Base-by-base conservation (phyloP, 225 moss, liverwort and hornwort species). In the Antitrichia curtipendula region DNA sequence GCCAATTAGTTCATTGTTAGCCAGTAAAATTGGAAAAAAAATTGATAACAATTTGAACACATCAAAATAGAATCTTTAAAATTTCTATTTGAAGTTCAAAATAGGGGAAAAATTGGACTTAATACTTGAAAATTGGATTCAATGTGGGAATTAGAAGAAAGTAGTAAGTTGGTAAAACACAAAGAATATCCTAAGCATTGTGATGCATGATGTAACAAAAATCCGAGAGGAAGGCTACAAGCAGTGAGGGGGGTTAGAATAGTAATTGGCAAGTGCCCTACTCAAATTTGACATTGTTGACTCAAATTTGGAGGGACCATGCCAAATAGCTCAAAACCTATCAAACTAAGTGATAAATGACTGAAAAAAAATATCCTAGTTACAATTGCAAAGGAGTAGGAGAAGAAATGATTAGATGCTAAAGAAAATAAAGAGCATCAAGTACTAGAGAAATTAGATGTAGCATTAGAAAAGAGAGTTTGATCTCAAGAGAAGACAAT, bases 381-480 rank as follows among this genome's bases (percentile, higher is more conserved):
- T 1, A 36, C 15, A 22, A 53, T 0, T 52, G 0, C 20, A 14
- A 53, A 53, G 1, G 4, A n/a, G 2, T 0, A 0, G 2, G 1
- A 47, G 12, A 12, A 0, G 2, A 32, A 50, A 74, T 20, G 5
- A 50, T 2, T 2, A 20, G 18, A 32, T 32, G 49, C 7, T 12
- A 32, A 74, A 34, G 34, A 50, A 1, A 10, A 74, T 2, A 8
- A 32, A 12, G 9, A 47, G 12, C 19, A 75, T 52, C 13, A 3
- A 32, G 1, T 4, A 32, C 3, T 52, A 13, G 0, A 50, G 0
- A 13, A 34, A 75, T 4, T 50, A 50, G 9, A 52, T 21, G 49
- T 3, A 0, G 3, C 7, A 32, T 20, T 21, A 13, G 4, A 50
- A 66, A 20, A 8, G 13, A 32, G 1, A 32, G 8, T 8, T 4